These are phyloP conservation scores for Lactifluus subvellereus DNA, from an alignment of 768 basidiomycete genomes.

Conservation along the genomic window DNA sequence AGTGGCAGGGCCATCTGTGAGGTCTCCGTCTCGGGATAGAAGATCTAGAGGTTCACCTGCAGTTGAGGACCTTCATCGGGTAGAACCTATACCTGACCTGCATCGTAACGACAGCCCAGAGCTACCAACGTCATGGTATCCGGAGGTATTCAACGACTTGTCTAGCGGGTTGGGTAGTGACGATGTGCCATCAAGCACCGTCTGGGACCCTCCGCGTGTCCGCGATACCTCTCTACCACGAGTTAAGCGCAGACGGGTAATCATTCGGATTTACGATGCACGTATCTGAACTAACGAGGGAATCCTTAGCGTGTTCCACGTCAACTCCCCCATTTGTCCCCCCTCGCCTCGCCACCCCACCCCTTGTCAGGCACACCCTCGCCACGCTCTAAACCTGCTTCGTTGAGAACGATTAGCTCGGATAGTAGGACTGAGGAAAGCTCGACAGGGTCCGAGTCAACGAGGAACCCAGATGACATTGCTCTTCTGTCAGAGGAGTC, in stretches of 20 bases:
- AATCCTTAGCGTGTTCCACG: conserved; percentile 5
- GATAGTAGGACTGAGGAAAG: background rate
- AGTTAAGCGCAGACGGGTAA: conserved; percentile 15
- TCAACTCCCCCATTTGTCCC: conserved; percentile 12
- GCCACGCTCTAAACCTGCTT: background rate
- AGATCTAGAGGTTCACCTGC: background rate
- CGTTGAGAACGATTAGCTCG: background rate
- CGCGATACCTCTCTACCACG: background rate
- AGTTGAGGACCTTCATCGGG: background rate
- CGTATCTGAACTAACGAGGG: background rate
- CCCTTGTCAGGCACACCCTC: background rate
- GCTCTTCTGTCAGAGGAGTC: conserved; percentile 1
- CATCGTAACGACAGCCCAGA: background rate
- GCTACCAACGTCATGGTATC: conserved; percentile 1
- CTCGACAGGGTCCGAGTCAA: background rate
- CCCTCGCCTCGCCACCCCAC: background rate
- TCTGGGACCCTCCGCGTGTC: background rate
- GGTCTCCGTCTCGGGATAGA: background rate
- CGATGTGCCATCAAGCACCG: background rate
- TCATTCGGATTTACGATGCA: background rate
- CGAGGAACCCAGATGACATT: background rate
- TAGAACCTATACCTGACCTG: background rate
- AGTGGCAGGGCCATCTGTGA: background rate
- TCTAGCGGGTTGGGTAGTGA: conserved; percentile 5
- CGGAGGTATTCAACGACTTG: conserved; percentile 8